These are phyloP conservation scores for Chlamydomonas schloesseri DNA, from an alignment of 139 green algal species.

Conservation along the genomic window DNA sequence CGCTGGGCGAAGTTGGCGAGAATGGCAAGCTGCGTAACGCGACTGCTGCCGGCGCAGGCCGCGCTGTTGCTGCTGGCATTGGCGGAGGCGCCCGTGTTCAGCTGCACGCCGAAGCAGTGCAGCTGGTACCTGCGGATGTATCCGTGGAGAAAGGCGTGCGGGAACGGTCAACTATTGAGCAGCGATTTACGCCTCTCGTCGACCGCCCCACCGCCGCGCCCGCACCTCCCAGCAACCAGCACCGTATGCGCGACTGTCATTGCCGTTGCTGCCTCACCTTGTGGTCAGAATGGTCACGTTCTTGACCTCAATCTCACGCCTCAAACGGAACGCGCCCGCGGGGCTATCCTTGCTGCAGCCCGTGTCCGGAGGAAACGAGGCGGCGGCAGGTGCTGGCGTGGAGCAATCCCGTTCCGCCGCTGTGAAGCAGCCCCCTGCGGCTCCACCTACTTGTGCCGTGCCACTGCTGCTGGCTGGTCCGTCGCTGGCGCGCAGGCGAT, in stretches of 20 bases:
- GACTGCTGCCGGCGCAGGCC: not conserved
- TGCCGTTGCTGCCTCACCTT: no score
- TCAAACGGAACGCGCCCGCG: not conserved
- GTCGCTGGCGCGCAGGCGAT: not conserved
- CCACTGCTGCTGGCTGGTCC: not conserved
- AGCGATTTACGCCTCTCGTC: no score
- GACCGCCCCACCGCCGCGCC: no score
- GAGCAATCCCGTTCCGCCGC: not conserved
- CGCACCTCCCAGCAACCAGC: no score
- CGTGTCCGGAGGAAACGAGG: not conserved
- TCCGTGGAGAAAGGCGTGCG: no score
- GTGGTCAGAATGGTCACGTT: not conserved
- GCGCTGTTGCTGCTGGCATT: no score
- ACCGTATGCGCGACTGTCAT: no score
- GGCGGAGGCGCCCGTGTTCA: not conserved
- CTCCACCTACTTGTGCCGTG: no score
- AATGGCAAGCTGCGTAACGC: not conserved
- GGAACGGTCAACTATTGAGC: no score
- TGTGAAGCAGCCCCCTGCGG: not conserved
- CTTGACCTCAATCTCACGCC: not conserved
- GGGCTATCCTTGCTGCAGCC: not conserved
- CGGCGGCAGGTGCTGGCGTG: not conserved
- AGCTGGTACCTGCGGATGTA: not conserved
- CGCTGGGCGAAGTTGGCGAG: not conserved
- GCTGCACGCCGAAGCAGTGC: not conserved